A percentile compares a stretch with the other conserved stretches of the same genome.
Evolutionary conservation across 2,329 filamentous ascomycete species (phyloP).

Genomic region (Aspergillus fijiensis): DNA sequence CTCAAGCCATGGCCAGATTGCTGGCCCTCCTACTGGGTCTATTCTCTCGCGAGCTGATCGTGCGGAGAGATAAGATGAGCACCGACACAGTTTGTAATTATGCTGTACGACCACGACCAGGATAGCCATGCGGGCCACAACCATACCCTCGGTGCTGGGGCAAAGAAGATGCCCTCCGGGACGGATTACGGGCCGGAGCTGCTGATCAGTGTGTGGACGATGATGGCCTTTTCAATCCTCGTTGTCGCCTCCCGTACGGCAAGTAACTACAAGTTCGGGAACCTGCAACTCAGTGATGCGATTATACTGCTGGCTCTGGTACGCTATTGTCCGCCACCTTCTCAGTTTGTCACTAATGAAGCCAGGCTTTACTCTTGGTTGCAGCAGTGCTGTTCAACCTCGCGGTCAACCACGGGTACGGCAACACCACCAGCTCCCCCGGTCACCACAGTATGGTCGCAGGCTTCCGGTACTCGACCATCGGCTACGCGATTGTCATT

Average conservation of each 20-base stretch:
- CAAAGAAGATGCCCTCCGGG: neutral
- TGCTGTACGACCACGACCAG: neutral
- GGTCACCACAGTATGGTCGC: neutral
- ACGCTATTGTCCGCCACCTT: neutral
- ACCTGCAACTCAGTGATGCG: slow-evolving; percentile 1
- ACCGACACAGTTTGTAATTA: neutral
- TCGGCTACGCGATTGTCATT: neutral
- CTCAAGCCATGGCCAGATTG: neutral
- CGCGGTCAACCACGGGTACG: neutral
- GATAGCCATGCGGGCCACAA: neutral
- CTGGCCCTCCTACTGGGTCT: neutral
- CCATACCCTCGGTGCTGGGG: neutral
- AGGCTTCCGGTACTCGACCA: neutral
- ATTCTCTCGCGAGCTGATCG: neutral
- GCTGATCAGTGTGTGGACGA: neutral
- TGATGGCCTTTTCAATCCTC: slow-evolving; percentile 1
- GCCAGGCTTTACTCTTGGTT: neutral
- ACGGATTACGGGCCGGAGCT: neutral
- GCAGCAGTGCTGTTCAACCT: neutral
- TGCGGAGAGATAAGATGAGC: neutral
- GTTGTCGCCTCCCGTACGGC: neutral
- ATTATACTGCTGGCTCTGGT: neutral
- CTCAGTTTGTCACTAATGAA: neutral
- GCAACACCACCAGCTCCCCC: neutral
- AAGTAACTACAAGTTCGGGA: slow-evolving; percentile 1